Percentiles rank a stretch among this genome's conserved stretches.
These are phyloP conservation scores for Scheffersomyces coipomensis DNA, from an alignment of 805 yeast species.

Conservation along the genomic window DNA sequence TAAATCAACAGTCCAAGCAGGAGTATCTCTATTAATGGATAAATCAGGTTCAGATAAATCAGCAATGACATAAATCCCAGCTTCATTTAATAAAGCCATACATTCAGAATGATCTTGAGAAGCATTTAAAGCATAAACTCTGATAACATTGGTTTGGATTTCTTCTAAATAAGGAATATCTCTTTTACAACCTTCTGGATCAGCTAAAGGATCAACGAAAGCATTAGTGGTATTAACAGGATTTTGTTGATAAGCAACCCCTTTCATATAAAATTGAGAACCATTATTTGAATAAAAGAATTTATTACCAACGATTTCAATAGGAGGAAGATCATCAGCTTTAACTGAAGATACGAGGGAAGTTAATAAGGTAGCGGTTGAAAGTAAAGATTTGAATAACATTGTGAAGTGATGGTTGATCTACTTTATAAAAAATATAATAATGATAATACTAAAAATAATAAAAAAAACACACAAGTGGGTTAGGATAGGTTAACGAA, in stretches of 20 bases:
- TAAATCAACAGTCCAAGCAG: conserved; percentile 63
- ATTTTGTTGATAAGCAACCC: conserved; percentile 61
- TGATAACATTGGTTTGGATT: conserved; percentile 64
- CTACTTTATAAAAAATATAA: no score
- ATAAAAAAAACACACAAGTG: no score
- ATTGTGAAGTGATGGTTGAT: conserved; percentile 2
- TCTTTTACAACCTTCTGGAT: conserved; percentile 58
- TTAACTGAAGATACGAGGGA: conserved; percentile 2
- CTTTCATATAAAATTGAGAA: conserved; percentile 42
- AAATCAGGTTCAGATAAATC: conserved; percentile 75
- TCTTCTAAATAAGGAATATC: conserved; percentile 69
- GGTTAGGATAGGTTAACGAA: no score
- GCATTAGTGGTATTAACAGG: conserved; percentile 47
- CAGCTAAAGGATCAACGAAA: conserved; percentile 72
- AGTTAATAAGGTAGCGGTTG: conserved; percentile 6
- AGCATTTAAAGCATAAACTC: conserved; percentile 76
- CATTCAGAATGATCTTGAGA: conserved; percentile 64
- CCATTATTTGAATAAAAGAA: conserved; percentile 42
- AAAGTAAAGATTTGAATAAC: conserved; percentile 8
- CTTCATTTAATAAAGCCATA: conserved; percentile 65
- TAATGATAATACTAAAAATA: no score
- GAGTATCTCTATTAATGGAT: conserved; percentile 61
- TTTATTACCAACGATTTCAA: conserved; percentile 69
- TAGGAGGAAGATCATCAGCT: conserved; percentile 55
- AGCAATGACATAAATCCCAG: conserved; percentile 88